Base-by-base conservation (phyloP, 345 rosid genomes). In the Cochlearia excelsa region DNA sequence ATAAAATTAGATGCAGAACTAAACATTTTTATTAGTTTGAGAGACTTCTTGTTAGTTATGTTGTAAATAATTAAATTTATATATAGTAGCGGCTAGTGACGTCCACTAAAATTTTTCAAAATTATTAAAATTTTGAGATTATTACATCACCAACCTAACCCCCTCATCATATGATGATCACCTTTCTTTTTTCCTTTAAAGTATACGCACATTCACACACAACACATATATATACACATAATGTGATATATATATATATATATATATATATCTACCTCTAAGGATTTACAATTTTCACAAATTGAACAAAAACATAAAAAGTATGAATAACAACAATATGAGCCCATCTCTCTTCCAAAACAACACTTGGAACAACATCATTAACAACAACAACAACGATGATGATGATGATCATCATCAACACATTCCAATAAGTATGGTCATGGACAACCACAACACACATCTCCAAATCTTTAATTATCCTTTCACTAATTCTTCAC, bases 301-400 rank as follows among this genome's bases (percentile, higher is more conserved):
- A 60, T 2, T 64, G 60, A 60, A 51, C 51, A 59, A 42, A 50
- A 46, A 65, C 9, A n/a, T n/a, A n/a, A 31, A 66, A 51, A 59
- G 54, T 56, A 81, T 86, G 96, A 45, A 71, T 63, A 64, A 61
- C 34, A 84, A 86, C 64, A 72, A 85, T 63, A 74, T 77, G 69
- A 82, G 80, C 75, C 81, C 71, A 67, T 57, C 55, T 42, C 76
- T 71, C 73, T 63, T 76, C 77, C 75, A 65, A 66, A 82, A 67
- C 69, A 80, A 74, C 39, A 61, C 68, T 54, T 78, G 84, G 82
- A 75, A 71, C 56, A 63, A 35, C 45, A 51, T 35, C 38, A 56
- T 61, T 64, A 57, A 4, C 57, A 46, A 30, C 51, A 30, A 51
- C 51, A 40, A 57, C 30, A 56, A 56, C 26, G 41, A 42, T 34